Evolutionary conservation across 768 basidiomycete species (phyloP), one percentile per base, ranked within the genome.

Genomic region (Mycena filopes): DNA sequence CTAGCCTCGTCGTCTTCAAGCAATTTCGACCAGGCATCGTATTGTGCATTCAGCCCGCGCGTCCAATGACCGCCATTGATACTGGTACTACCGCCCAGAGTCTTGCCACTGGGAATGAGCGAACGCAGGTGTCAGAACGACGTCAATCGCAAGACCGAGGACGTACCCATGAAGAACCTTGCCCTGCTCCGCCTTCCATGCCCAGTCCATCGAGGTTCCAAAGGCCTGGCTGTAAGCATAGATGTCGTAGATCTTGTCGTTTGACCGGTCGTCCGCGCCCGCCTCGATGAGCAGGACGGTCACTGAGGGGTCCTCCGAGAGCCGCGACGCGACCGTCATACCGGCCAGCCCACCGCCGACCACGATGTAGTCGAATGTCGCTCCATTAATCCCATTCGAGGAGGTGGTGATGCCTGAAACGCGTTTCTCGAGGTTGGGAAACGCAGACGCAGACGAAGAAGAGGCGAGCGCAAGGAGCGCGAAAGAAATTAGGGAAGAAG

Each of bases 41-140:
- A 79, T 63, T 81, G 78, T 2, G 72, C 72, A 4, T 60, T 61
- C 26, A 74, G 57, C 1, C 77, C 80, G 3, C 79, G 70, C 18
- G 76, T 77, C 70, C 76, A 80, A 21, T 73, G 66, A 2, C 68
- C 78, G 13, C 77, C 79, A 54, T 80, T 80, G 33, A 80, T 78
- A 4, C 78, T 78, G 15, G 67, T 65, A 21, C 70, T 69, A 4
- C 71, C 71, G 13, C 71, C 71, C 7, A 70, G 66, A 2, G 67
- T 69, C 46, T 69, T 69, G 6, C 67, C 67, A 0, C 67, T 68
- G n/a, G n/a, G n/a, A 11, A 15, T 8, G 1, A 36, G 43, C 1
- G 33, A 33, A 7, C 33, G 10, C 33, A 33, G 2, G 1, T 0
- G 33, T 31, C 13, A 50, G 26, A 33, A 56, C 11, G 21, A 23